Evolutionary conservation across 495 filamentous ascomycete genomes (phyloP), one percentile per base, ranked within the genome.

Genomic region (Hyaloscypha variabilis): DNA sequence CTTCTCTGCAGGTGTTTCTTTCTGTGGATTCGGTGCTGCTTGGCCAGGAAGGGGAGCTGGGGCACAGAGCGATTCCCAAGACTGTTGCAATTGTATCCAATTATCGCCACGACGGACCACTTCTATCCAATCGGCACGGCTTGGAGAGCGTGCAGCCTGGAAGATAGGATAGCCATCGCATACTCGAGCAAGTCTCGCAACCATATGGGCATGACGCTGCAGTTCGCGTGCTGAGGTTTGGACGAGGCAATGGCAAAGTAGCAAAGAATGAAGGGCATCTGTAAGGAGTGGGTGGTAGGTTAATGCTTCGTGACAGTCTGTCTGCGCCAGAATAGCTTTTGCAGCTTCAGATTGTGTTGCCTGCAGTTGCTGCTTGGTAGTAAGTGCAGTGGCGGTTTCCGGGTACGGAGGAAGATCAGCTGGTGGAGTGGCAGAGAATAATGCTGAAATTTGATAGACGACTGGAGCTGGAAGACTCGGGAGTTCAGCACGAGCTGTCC

Each of bases 151-250:
- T 26, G 88, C 87, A 8, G 89, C 84, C 59, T 91, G 87, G 71
- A 94, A 92, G 58, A 92, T 85, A 0, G 91, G 91, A 71, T 91
- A 92, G 19, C 91, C 91, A 72, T 93, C 90, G 59, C 87, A 86
- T 24, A 92, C 81, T 42, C 90, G 85, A 4, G 87, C 82, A 19
- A 93, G 84, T 1, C 90, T 86, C 23, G 89, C 88, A 8, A 88
- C 90, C 84, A 92, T 93, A 75, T 91, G 81, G 1, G 90, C 90
- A 71, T 93, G 89, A 39, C 91, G 88, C 58, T 86, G 85, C 31
- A 91, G 81, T 72, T 92, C 90, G 56, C 87, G 91, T 21, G 84
- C 75, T 0, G 90, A 87, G 1, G 90, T 94, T 72, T 92, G 90
- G 17, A 91, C 76, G 11, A 94, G 84, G 31, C 82, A 80, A 72